Base-by-base conservation (phyloP, 2,329 filamentous ascomycete genomes). In the Fusarium sp. region DNA sequence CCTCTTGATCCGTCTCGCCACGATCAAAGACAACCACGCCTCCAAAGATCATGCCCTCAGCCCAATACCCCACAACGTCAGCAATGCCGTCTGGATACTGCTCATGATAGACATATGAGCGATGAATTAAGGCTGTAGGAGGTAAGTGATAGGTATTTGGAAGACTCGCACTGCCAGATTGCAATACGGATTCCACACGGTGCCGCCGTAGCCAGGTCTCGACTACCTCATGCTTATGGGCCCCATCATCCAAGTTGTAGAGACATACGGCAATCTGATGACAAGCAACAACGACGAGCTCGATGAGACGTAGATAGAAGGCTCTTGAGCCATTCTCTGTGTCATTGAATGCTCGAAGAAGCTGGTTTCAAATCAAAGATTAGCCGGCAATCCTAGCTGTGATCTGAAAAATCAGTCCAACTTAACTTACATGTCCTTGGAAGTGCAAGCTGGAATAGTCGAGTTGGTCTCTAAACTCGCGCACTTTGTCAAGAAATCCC, bases 21-120 rank as follows among this genome's bases (percentile, higher is more conserved):
- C 63, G 48, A 8, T 68, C 63, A 11, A 72, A 68, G 0, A 70
- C 54, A 0, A 72, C 34, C 1, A 68, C 48, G 0, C 69, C 66
- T 2, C 66, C 69, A 1, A 72, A 62, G 2, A 72, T 52, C 11
- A 46, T 67, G 1, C 48, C 54, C 24, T 72, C 63, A 3, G 63
- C 66, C 66, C 66, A 72, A 5, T 70, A 71, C 3, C 58, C 66
- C 6, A 13, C 58, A 13, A 59, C 24, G 26, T 68, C 55, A 0
- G 60, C 60, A 18, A 39, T 7, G 1, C 66, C 63, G 1, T 26
- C 20, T 1, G 63, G 69, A 8, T 70, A 72, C 3, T 40, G 43
- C 1, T 58, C 49, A 9, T 20, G 22, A 18, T 39, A 10, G 0
- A 5, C 11, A 15, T 70, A 70, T 0, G 38, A 15, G 0, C 3